These are phyloP conservation scores for Viridothelium virens DNA, from an alignment of 495 filamentous ascomycete species.

Conservation along the genomic window DNA sequence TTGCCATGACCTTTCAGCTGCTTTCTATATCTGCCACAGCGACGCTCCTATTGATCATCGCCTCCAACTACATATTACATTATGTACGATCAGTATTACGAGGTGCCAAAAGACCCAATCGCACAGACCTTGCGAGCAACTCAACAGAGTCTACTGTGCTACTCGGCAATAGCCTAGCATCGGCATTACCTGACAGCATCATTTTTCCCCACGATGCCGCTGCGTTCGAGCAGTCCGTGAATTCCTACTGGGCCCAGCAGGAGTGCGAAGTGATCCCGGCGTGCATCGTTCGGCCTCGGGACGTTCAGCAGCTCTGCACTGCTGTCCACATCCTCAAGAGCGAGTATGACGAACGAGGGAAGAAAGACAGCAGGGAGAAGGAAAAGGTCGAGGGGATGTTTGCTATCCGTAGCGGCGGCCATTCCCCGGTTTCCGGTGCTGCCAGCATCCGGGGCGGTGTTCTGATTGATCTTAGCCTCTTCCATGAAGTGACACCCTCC, in stretches of 20 bases:
- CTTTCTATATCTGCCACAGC: too few species aligned
- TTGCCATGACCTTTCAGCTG: too few species aligned
- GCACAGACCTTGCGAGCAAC: not conserved
- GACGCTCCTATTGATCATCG: too few species aligned
- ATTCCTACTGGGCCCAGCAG: conserved; percentile 12
- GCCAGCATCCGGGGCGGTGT: conserved; percentile 45
- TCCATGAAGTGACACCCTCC: conserved; percentile 41
- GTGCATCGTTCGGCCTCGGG: conserved; percentile 11
- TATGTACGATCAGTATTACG: too few species aligned
- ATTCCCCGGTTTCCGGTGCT: conserved; percentile 43
- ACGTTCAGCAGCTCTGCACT: conserved; percentile 27
- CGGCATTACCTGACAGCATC: not conserved
- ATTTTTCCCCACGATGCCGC: not conserved
- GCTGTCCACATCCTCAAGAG: conserved; percentile 25
- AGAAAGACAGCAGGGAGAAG: conserved; percentile 12
- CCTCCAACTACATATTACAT: too few species aligned
- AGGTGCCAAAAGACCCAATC: not conserved
- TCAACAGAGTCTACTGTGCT: not conserved
- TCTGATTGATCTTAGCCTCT: conserved; percentile 42
- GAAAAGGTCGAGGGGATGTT: conserved; percentile 19
- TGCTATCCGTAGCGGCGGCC: conserved; percentile 39
- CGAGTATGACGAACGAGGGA: conserved; percentile 22
- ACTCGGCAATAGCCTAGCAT: not conserved
- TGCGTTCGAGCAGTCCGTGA: not conserved
- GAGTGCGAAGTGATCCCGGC: conserved; percentile 11